Conservation (phyloP, 2,329 filamentous ascomycete species). For the Raffaelea albimanens region DNA sequence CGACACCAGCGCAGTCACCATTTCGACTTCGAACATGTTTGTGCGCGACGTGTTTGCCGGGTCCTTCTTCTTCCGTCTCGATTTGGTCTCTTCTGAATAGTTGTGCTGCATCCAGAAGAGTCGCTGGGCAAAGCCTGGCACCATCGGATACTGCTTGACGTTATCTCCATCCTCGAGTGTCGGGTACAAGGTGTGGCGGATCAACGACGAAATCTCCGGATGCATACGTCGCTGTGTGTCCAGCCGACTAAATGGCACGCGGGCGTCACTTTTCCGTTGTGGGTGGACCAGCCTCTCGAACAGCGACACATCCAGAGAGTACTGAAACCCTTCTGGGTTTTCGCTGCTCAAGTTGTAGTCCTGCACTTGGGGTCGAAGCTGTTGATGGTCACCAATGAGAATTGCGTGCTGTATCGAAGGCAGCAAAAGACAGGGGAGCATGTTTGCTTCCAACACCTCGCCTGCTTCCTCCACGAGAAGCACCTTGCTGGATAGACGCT, state of each 20-base stretch:
- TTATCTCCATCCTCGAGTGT: conserved; percentile 38
- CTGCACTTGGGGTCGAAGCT: conserved; percentile 49
- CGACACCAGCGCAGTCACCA: conserved; percentile 52
- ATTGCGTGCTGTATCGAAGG: conserved; percentile 52
- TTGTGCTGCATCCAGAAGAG: conserved; percentile 56
- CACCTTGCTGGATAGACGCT: conserved; percentile 41
- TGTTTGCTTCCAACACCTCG: conserved; percentile 57
- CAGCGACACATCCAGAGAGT: conserved; percentile 48
- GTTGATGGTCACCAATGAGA: conserved; percentile 55
- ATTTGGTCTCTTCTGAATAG: conserved; percentile 29
- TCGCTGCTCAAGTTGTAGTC: conserved; percentile 44
- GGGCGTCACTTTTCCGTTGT: not conserved
- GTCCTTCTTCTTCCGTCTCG: conserved; percentile 15
- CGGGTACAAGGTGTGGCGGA: conserved; percentile 49
- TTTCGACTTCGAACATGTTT: conserved; percentile 47
- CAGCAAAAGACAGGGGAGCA: conserved; percentile 44
- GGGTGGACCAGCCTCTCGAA: conserved; percentile 41
- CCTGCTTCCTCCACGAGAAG: conserved; percentile 62
- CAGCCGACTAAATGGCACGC: conserved; percentile 28
- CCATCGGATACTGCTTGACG: conserved; percentile 31
- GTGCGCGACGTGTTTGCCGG: conserved; percentile 6
- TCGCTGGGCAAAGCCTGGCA: conserved; percentile 41
- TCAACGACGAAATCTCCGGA: conserved; percentile 49
- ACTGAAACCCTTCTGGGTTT: conserved; percentile 34
- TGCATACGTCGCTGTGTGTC: conserved; percentile 57